A percentile compares a stretch with the other conserved stretches of the same genome.
phyloP scores from a whole-genome alignment of 2,329 filamentous ascomycete genomes.

The Exophiala bonariae region DNA sequence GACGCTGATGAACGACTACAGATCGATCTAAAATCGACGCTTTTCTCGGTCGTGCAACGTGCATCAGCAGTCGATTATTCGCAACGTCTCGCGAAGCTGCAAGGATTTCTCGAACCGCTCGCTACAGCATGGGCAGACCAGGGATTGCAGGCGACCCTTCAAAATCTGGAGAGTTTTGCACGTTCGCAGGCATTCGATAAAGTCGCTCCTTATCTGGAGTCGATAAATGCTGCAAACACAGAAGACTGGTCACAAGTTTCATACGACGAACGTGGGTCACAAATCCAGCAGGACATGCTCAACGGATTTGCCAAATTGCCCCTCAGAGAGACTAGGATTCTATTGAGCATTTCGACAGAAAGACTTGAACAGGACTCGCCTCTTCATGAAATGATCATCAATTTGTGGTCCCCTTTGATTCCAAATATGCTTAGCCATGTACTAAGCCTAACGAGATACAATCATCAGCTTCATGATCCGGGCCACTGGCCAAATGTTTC shows the following conservation, averaged over 20 bases:
- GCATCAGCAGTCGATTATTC: constrained; percentile 70
- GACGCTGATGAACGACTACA: constrained; percentile 78
- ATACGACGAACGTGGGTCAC: constrained; percentile 76
- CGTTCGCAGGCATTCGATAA: constrained; percentile 75
- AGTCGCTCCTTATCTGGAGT: constrained; percentile 75
- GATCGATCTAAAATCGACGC: constrained; percentile 82
- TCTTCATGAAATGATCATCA: constrained; percentile 72
- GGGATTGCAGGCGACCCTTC: constrained; percentile 67
- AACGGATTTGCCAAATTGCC: constrained; percentile 69
- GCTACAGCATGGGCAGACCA: constrained; percentile 76
- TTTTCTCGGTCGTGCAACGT: constrained; percentile 94
- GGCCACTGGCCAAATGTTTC: constrained; percentile 79
- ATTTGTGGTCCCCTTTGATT: constrained; percentile 82
- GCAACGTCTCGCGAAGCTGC: constrained; percentile 70
- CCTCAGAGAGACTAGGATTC: constrained; percentile 82
- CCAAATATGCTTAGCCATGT: constrained; percentile 81
- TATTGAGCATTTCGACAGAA: constrained; percentile 90
- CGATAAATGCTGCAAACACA: constrained; percentile 70
- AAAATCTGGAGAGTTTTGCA: constrained; percentile 77
- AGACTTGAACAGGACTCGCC: constrained; percentile 73
- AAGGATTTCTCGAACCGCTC: constrained; percentile 79
- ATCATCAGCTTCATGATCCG: constrained; percentile 87
- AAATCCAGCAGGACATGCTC: constrained; percentile 76
- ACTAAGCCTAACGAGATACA: constrained; percentile 80
- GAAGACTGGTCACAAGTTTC: constrained; percentile 78